phyloP scores from a whole-genome alignment of 2,329 filamentous ascomycete genomes.

The Colletotrichum eremochloae region DNA sequence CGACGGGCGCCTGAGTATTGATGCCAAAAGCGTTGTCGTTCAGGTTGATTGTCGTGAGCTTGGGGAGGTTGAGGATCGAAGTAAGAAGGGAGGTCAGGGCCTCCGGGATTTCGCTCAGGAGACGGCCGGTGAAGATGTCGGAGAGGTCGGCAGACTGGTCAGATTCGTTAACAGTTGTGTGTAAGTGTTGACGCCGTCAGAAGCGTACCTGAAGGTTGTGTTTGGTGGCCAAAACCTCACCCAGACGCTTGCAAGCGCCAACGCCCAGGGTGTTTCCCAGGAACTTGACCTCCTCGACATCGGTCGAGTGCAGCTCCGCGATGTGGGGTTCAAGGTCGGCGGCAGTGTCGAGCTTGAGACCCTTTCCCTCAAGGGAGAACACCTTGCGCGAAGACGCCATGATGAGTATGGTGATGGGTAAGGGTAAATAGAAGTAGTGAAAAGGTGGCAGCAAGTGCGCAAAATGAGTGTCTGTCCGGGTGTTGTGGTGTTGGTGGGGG shows the following conservation, averaged over 20 bases:
- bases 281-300: constrained; percentile 88
- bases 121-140: constrained; percentile 96
- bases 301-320: constrained; percentile 77
- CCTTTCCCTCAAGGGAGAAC: constrained; percentile 93
- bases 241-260: constrained; percentile 86
- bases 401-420: constrained; percentile 22
- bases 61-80: constrained; percentile 86
- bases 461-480: constrained; percentile 37
- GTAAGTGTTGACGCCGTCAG: not conserved
- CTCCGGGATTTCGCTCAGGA: constrained; percentile 92
- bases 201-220: constrained; percentile 79
- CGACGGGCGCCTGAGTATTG: constrained; percentile 92
- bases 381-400: constrained; percentile 62
- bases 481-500: constrained; percentile 39
- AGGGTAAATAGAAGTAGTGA: constrained; percentile 1
- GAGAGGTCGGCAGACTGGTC: constrained; percentile 84
- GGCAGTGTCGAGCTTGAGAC: constrained; percentile 91
- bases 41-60: constrained; percentile 91
- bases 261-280: constrained; percentile 94
- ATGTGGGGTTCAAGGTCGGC: constrained; percentile 90
- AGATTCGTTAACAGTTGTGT: constrained; percentile 14
- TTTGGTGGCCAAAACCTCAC: constrained; percentile 86
- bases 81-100: constrained; percentile 88
- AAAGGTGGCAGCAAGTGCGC: constrained; percentile 34
- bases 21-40: constrained; percentile 99